These are phyloP conservation scores for Asterella californica DNA, from an alignment of 225 moss, liverwort and hornwort genomes.

Conservation along the genomic window DNA sequence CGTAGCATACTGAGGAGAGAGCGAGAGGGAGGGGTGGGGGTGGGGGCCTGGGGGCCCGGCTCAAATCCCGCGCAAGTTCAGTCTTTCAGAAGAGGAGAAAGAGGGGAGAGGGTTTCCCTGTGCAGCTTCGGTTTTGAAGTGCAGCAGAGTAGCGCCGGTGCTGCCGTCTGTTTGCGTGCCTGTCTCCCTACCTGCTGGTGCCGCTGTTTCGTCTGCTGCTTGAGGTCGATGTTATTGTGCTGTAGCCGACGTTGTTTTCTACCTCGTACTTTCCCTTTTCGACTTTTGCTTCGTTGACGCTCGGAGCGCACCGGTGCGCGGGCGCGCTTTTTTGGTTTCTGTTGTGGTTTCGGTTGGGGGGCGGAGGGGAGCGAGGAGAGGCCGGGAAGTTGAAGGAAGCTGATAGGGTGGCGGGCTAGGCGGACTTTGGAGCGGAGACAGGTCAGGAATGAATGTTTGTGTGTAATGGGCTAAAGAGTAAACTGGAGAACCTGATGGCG, in stretches of 20 bases:
- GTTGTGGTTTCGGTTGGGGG: conserved; percentile 23
- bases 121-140: conserved; percentile 9
- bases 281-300: conserved; percentile 1
- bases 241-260: not conserved
- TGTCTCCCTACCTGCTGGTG: not conserved
- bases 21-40: not conserved
- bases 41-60: not conserved
- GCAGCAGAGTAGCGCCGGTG: not conserved
- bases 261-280: conserved; percentile 6
- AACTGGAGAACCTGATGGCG: conserved; percentile 12
- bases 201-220: not conserved
- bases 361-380: not conserved
- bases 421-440: not conserved
- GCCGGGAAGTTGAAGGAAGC: conserved; percentile 19
- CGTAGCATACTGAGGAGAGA: not conserved
- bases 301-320: conserved; percentile 15
- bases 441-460: not conserved
- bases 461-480: conserved; percentile 1
- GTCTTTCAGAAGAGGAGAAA: not conserved
- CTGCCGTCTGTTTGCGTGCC: conserved; percentile 10
- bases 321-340: conserved; percentile 23
- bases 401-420: conserved; percentile 7
- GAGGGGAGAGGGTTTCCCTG: not conserved
- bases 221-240: not conserved
- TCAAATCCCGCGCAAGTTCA: conserved; percentile 13